Percentiles rank a stretch among this genome's conserved stretches.
phyloP scores from a whole-genome alignment of 495 filamentous ascomycete species.

The Barbatosphaeria neglecta region DNA sequence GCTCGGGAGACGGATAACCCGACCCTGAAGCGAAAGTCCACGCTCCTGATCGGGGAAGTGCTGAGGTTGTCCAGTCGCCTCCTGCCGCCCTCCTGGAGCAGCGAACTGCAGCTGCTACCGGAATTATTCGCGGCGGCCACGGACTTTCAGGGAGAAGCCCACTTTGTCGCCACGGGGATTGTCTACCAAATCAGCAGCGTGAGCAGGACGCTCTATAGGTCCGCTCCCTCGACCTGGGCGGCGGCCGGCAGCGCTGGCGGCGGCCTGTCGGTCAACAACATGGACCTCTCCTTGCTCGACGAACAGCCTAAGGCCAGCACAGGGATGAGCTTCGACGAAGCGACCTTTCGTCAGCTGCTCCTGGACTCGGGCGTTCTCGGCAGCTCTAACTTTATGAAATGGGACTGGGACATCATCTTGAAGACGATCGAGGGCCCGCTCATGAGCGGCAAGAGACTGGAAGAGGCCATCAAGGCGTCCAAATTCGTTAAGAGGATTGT shows the following conservation, averaged over 20 bases:
- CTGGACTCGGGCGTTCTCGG: slow-evolving; percentile 79
- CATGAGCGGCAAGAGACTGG: slow-evolving; percentile 79
- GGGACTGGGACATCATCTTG: slow-evolving; percentile 91
- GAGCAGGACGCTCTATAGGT: slow-evolving; percentile 83
- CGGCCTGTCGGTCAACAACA: slow-evolving; percentile 20
- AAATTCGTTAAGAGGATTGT: slow-evolving; percentile 92
- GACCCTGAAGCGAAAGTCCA: slow-evolving; percentile 77
- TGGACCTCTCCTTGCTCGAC: slow-evolving; percentile 30
- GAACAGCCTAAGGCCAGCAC: slow-evolving; percentile 64
- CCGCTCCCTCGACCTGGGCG: slow-evolving; percentile 34
- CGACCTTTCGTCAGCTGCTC: slow-evolving; percentile 71
- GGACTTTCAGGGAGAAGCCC: slow-evolving; percentile 54
- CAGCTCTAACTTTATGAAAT: slow-evolving; percentile 79
- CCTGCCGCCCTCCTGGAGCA: slow-evolving; percentile 67
- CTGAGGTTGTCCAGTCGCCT: slow-evolving; percentile 78
- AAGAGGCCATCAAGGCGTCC: slow-evolving; percentile 87
- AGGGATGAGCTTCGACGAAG: slow-evolving; percentile 71
- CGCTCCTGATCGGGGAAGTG: slow-evolving; percentile 78
- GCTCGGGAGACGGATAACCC: slow-evolving; percentile 57
- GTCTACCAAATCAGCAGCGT: slow-evolving; percentile 98
- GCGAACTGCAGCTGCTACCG: slow-evolving; percentile 72
- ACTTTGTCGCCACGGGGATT: slow-evolving; percentile 69
- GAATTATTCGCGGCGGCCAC: slow-evolving; percentile 67
- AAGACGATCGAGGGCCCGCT: slow-evolving; percentile 88
- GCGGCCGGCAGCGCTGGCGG: slow-evolving; percentile 23